Evolutionary conservation across 176 grass and related monocot species (phyloP).

Genomic region (Cenchrus fungigraminus): DNA sequence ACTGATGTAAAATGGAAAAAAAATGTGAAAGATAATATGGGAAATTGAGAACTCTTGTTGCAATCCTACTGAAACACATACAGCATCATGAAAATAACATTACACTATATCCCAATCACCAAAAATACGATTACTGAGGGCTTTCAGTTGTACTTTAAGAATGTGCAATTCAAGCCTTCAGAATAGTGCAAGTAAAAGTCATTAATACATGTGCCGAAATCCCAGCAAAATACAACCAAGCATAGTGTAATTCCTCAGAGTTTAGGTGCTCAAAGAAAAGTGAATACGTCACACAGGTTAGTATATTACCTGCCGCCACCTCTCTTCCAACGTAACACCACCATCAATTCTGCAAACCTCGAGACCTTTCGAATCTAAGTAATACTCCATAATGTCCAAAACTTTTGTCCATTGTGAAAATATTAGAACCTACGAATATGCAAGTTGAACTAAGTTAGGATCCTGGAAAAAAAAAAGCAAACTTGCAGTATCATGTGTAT

Average conservation of each 20-base stretch:
- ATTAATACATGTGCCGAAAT: background rate
- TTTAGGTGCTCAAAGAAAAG: slow-evolving; percentile 16
- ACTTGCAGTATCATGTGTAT: background rate
- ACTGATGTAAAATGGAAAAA: background rate
- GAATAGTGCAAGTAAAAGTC: slow-evolving; percentile 10
- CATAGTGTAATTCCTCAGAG: background rate
- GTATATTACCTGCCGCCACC: slow-evolving; percentile 70
- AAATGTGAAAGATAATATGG: background rate
- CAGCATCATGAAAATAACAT: background rate
- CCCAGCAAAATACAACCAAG: background rate
- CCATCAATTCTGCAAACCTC: slow-evolving; percentile 93
- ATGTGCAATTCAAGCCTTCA: background rate
- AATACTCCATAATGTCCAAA: slow-evolving; percentile 90
- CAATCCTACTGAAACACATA: background rate
- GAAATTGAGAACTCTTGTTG: background rate
- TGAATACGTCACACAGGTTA: slow-evolving; percentile 13
- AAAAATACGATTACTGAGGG: background rate
- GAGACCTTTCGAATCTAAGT: slow-evolving; percentile 67
- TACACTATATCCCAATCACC: slow-evolving; percentile 12
- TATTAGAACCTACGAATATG: slow-evolving; percentile 73
- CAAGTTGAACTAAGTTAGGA: slow-evolving; percentile 27
- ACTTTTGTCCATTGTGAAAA: slow-evolving; percentile 97
- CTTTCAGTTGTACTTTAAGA: background rate
- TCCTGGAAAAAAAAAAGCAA: background rate
- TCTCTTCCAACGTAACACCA: slow-evolving; percentile 70